A percentile compares a stretch with the other conserved stretches of the same genome.
Evolutionary conservation across 2,329 filamentous ascomycete species (phyloP).

Genomic region (Aureobasidium lini): DNA sequence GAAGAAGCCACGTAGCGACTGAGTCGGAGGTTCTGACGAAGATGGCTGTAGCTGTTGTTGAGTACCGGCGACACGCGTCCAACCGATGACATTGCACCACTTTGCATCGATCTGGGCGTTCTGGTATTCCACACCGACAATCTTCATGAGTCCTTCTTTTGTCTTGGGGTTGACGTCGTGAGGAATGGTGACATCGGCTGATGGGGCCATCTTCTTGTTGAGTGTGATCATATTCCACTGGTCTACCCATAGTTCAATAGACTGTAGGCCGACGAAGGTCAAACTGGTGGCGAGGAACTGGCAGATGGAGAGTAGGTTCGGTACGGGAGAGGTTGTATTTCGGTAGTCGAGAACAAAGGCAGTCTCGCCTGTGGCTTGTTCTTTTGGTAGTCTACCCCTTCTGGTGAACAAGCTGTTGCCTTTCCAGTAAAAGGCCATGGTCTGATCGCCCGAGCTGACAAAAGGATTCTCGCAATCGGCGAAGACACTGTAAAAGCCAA

Average conservation of each 20-base stretch:
- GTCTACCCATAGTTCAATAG: constrained; percentile 85
- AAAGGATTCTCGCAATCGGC: constrained; percentile 97
- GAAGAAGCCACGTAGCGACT: constrained; percentile 72
- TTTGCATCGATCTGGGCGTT: constrained; percentile 86
- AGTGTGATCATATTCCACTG: constrained; percentile 73
- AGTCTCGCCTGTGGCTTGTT: constrained; percentile 57
- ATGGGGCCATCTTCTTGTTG: constrained; percentile 78
- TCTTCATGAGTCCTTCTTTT: constrained; percentile 80
- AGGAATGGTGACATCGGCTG: constrained; percentile 64
- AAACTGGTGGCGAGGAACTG: constrained; percentile 93
- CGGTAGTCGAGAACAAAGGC: constrained; percentile 94
- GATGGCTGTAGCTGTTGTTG: constrained; percentile 16
- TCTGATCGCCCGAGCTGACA: constrained; percentile 82
- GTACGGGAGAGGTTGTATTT: constrained; percentile 77
- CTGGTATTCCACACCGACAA: constrained; percentile 71
- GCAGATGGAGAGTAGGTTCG: constrained; percentile 75
- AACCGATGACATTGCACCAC: constrained; percentile 82
- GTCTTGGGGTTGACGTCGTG: constrained; percentile 74
- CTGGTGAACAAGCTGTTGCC: constrained; percentile 95
- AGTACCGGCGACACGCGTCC: constrained; percentile 49
- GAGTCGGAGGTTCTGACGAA: constrained; percentile 23
- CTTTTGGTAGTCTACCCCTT: constrained; percentile 64
- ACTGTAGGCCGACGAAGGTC: constrained; percentile 85
- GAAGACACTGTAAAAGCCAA: constrained; percentile 98
- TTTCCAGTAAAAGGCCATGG: constrained; percentile 99